Conservation (phyloP, 75 land plant species). For the Picea glauca region DNA sequence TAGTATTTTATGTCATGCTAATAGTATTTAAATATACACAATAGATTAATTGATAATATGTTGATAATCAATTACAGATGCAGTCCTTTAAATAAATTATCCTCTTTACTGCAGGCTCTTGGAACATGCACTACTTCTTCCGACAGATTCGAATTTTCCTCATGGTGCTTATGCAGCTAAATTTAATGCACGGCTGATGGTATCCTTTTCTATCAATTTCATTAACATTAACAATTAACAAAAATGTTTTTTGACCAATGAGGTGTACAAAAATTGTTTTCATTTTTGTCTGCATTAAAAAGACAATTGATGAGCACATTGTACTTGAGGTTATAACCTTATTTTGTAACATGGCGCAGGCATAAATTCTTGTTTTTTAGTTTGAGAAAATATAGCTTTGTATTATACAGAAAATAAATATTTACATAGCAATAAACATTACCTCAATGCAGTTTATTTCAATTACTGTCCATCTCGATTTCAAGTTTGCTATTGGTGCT, state of each 20-base stretch:
- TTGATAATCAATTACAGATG: background rate
- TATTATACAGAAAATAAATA: too few species aligned
- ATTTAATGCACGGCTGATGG: slow-evolving; percentile 57
- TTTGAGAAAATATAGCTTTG: too few species aligned
- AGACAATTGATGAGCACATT: background rate
- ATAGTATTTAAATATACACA: background rate
- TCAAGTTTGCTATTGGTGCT: too few species aligned
- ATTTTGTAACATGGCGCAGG: background rate
- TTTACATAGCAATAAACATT: too few species aligned
- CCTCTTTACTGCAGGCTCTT: slow-evolving; percentile 52
- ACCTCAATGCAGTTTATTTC: too few species aligned
- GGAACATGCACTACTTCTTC: slow-evolving; percentile 64
- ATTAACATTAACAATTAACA: background rate
- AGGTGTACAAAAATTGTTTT: background rate
- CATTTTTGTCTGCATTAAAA: background rate
- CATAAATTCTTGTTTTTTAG: background rate
- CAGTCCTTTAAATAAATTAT: background rate
- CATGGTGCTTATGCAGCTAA: slow-evolving; percentile 32
- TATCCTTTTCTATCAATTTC: slow-evolving; percentile 41
- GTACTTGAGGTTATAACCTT: background rate
- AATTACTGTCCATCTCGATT: too few species aligned
- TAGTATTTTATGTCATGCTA: background rate
- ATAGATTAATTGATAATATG: background rate
- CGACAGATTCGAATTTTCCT: slow-evolving; percentile 54
- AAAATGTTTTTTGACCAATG: background rate